Percentiles rank a stretch among this genome's conserved stretches.
Conservation (phyloP, 2,329 filamentous ascomycete species). For the Apiospora marii region DNA sequence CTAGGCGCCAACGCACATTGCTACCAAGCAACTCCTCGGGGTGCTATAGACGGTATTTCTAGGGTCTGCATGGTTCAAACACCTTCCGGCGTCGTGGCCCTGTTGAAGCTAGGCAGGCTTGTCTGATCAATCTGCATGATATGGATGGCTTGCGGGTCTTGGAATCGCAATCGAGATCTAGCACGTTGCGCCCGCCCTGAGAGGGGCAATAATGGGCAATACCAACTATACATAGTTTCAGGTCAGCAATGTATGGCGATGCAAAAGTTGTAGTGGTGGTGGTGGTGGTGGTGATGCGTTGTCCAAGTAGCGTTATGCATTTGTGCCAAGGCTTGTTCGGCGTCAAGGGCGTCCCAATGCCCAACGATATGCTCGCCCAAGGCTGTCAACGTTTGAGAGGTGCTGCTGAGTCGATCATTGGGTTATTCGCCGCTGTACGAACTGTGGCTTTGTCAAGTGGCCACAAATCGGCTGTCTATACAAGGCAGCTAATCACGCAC, state of each 20-base stretch:
- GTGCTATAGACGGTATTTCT: background rate
- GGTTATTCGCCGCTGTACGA: background rate
- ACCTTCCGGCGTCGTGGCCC: background rate
- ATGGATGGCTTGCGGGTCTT: background rate
- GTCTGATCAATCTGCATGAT: background rate
- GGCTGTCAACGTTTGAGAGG: background rate
- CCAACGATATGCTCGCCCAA: slow-evolving; percentile 49
- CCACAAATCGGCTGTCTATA: slow-evolving; percentile 37
- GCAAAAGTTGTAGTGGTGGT: slow-evolving; percentile 2
- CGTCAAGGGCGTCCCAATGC: slow-evolving; percentile 55
- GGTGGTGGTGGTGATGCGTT: slow-evolving; percentile 55
- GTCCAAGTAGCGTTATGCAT: slow-evolving; percentile 48
- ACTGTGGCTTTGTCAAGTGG: slow-evolving; percentile 38
- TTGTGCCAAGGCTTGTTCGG: slow-evolving; percentile 45
- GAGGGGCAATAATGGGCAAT: slow-evolving; percentile 34
- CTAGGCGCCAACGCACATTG: slow-evolving; percentile 5
- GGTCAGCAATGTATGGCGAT: slow-evolving; percentile 11
- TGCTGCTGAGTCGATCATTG: background rate
- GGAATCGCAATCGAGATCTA: slow-evolving; percentile 36
- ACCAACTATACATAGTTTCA: slow-evolving; percentile 1
- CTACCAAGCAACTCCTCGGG: background rate
- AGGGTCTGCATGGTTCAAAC: background rate
- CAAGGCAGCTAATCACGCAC: slow-evolving; percentile 33
- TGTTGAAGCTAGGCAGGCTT: background rate
- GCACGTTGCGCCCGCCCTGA: slow-evolving; percentile 32